phyloP scores from a whole-genome alignment of 2,329 filamentous ascomycete species.

The Mycocentrospora acerina region DNA sequence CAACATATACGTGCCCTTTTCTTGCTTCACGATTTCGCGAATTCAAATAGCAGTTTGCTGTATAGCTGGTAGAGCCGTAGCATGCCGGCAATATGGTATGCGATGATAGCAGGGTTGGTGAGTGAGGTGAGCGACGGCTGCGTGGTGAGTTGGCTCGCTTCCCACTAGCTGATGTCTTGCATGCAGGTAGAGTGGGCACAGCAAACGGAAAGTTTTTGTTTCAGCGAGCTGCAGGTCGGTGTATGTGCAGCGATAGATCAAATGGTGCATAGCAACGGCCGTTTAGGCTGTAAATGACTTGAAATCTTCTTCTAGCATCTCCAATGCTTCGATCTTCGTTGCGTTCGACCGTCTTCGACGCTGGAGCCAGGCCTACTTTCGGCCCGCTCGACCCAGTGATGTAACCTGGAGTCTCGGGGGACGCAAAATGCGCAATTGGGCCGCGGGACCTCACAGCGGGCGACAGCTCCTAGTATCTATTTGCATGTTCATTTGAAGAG shows the following conservation, averaged over 20 bases:
- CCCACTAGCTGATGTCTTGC: conserved; percentile 13
- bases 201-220: conserved; percentile 1
- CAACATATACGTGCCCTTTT: no score
- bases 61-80: no score
- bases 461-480: conserved; percentile 19
- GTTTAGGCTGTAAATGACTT: no score
- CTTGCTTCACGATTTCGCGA: no score
- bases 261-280: no score
- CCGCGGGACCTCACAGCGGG: conserved; percentile 13
- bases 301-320: no score
- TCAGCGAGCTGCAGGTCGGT: no score
- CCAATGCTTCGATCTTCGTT: not conserved
- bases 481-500: conserved; percentile 12
- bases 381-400: conserved; percentile 5
- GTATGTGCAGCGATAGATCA: no score
- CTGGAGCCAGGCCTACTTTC: conserved; percentile 11
- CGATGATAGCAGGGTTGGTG: no score
- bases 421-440: conserved; percentile 20
- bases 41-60: no score
- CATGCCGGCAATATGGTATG: not conserved
- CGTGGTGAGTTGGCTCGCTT: conserved; percentile 14
- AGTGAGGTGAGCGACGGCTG: not conserved
- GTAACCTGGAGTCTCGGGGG: no score
- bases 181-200: conserved; percentile 7
- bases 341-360: conserved; percentile 5